Evolutionary conservation across 768 basidiomycete genomes (phyloP).

Genomic region (Peribolospora baueri): DNA sequence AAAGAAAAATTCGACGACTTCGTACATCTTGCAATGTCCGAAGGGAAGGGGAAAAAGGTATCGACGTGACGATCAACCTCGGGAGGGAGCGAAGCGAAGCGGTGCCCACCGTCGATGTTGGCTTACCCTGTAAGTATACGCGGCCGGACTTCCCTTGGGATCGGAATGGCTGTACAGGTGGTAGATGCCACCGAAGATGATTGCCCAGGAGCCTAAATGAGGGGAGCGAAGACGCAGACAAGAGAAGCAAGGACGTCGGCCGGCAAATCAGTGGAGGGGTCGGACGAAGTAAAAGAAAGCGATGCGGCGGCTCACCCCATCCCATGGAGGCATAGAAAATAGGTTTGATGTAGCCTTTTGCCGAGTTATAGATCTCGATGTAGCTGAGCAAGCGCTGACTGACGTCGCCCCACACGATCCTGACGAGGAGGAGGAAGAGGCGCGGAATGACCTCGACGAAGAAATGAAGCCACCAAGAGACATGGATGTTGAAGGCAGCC

Average conservation of each 20-base stretch:
- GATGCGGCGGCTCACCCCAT: background rate
- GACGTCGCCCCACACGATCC: constrained; percentile 47
- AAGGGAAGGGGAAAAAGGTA: background rate
- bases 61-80: no score
- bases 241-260: no score
- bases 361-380: constrained; percentile 42
- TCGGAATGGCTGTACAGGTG: constrained; percentile 27
- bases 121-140: constrained; percentile 35
- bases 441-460: constrained; percentile 43
- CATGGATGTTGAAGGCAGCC: constrained; percentile 48
- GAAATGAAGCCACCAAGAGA: constrained; percentile 57
- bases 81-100: no score
- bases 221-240: constrained; percentile 38
- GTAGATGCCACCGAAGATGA: constrained; percentile 46
- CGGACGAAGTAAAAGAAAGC: no score
- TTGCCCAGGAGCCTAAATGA: constrained; percentile 47
- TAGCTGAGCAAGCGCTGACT: constrained; percentile 41
- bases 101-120: no score
- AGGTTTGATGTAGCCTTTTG: constrained; percentile 31
- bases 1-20: constrained; percentile 49
- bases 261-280: no score
- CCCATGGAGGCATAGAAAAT: constrained; percentile 29
- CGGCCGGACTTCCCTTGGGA: constrained; percentile 27
- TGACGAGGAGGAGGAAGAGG: constrained; percentile 29
- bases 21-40: constrained; percentile 24